phyloP scores from a whole-genome alignment of 257 asterid genomes.

The Jasminum sambac region DNA sequence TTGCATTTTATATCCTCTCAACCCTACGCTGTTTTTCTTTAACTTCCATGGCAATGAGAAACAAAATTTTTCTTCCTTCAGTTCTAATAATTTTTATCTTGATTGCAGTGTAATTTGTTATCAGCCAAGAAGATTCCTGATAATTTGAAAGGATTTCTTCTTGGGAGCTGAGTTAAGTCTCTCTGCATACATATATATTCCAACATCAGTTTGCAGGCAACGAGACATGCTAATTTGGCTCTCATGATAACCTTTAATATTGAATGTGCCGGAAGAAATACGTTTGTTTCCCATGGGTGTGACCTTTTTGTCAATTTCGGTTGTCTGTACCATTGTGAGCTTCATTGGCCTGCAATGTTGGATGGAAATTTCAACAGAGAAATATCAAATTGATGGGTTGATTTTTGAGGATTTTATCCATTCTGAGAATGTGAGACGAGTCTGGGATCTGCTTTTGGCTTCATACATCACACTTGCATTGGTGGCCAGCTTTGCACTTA shows the following conservation, averaged over 20 bases:
- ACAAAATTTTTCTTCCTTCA: constrained; percentile 4
- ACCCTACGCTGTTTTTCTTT: not conserved
- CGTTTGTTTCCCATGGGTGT: constrained; percentile 67
- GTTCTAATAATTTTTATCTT: constrained; percentile 2
- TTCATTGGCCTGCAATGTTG: constrained; percentile 77
- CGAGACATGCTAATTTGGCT: constrained; percentile 47
- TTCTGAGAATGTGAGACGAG: constrained; percentile 54
- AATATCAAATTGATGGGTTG: constrained; percentile 61
- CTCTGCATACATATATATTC: constrained; percentile 22
- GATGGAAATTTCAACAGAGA: constrained; percentile 58
- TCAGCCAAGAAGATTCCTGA: constrained; percentile 28
- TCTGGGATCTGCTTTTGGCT: constrained; percentile 58
- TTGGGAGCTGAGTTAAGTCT: constrained; percentile 22
- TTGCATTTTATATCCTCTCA: not conserved
- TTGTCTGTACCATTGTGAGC: constrained; percentile 58
- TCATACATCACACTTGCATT: constrained; percentile 63
- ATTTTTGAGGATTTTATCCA: constrained; percentile 45
- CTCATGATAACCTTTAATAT: constrained; percentile 54
- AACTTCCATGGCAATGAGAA: not conserved
- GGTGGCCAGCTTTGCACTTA: constrained; percentile 69
- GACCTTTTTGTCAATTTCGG: constrained; percentile 65
- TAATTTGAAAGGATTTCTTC: constrained; percentile 23
- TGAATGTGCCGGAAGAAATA: constrained; percentile 33
- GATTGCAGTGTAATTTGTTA: constrained; percentile 29
- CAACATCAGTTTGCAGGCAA: constrained; percentile 38